phyloP scores from a whole-genome alignment of 345 rosid species.

The Triadica sebifera region DNA sequence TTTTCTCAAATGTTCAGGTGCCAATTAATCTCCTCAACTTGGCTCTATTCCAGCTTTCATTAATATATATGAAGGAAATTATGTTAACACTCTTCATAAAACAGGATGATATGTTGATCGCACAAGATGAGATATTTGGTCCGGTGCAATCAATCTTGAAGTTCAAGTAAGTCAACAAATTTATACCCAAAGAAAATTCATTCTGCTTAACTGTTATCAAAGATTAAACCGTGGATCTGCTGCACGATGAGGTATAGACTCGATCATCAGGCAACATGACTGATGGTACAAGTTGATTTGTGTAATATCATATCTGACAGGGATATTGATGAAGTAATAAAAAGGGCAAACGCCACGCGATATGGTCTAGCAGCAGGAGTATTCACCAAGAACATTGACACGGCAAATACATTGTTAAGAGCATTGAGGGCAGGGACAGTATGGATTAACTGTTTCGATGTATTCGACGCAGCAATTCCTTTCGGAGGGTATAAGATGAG shows the following conservation, averaged over 20 bases:
- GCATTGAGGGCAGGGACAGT: slow-evolving; percentile 72
- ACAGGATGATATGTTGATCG: slow-evolving; percentile 92
- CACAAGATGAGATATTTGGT: slow-evolving; percentile 87
- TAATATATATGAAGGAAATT: neutral
- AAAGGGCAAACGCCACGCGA: slow-evolving; percentile 54
- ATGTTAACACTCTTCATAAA: neutral
- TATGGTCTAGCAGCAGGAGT: slow-evolving; percentile 86
- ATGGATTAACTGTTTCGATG: slow-evolving; percentile 80
- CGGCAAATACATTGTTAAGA: slow-evolving; percentile 64
- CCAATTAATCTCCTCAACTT: neutral
- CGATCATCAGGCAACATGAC: too few species aligned
- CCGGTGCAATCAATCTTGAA: slow-evolving; percentile 88
- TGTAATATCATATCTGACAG: slow-evolving; percentile 36
- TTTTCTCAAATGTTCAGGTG: slow-evolving; percentile 87
- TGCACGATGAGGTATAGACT: too few species aligned
- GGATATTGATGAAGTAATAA: slow-evolving; percentile 67
- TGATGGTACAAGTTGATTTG: too few species aligned
- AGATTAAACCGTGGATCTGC: too few species aligned
- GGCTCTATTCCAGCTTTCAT: neutral
- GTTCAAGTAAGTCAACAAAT: slow-evolving; percentile 57
- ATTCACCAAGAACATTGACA: slow-evolving; percentile 70
- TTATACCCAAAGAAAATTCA: too few species aligned
- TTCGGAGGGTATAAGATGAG: slow-evolving; percentile 96
- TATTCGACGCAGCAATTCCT: slow-evolving; percentile 76
- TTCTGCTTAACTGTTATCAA: too few species aligned